Evolutionary conservation across 768 basidiomycete species (phyloP).

Genomic region (Kwoniella sp.): DNA sequence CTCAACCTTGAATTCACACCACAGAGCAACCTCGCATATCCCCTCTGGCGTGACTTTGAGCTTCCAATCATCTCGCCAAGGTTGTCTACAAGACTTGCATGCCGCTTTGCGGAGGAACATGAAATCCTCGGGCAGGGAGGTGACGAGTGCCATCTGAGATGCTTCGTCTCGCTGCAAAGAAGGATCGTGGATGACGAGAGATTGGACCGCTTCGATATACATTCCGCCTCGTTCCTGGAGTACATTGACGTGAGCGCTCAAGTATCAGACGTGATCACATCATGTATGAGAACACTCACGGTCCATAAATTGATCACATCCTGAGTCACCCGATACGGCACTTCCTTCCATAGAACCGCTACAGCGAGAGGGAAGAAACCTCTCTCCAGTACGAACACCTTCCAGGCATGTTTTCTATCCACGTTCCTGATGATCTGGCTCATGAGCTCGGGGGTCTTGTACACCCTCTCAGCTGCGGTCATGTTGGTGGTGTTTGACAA

Average conservation of each 20-base stretch:
- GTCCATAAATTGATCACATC: not conserved
- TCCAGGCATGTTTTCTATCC: not conserved
- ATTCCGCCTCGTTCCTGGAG: slow-evolving; percentile 3
- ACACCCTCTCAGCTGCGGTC: slow-evolving; percentile 11
- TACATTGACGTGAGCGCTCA: not conserved
- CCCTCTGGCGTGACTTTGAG: not conserved
- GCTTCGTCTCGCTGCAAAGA: not conserved
- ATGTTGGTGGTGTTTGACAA: not conserved
- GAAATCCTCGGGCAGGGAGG: not conserved
- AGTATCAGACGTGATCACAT: not conserved
- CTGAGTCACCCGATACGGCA: slow-evolving; percentile 6
- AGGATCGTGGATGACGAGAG: not conserved
- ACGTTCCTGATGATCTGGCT: not conserved
- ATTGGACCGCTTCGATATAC: slow-evolving; percentile 4
- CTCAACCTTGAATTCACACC: not conserved
- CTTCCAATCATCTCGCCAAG: not conserved
- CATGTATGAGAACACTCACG: slow-evolving; percentile 6
- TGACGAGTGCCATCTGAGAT: slow-evolving; percentile 1
- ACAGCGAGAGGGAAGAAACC: slow-evolving; percentile 5
- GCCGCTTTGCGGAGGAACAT: slow-evolving; percentile 8
- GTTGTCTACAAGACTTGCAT: not conserved
- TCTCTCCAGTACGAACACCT: slow-evolving; percentile 9
- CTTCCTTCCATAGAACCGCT: slow-evolving; percentile 6
- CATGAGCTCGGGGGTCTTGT: slow-evolving; percentile 9
- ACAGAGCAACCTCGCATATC: not conserved